Evolutionary conservation across 768 basidiomycete genomes (phyloP).

Genomic region (Daedalea quercina): DNA sequence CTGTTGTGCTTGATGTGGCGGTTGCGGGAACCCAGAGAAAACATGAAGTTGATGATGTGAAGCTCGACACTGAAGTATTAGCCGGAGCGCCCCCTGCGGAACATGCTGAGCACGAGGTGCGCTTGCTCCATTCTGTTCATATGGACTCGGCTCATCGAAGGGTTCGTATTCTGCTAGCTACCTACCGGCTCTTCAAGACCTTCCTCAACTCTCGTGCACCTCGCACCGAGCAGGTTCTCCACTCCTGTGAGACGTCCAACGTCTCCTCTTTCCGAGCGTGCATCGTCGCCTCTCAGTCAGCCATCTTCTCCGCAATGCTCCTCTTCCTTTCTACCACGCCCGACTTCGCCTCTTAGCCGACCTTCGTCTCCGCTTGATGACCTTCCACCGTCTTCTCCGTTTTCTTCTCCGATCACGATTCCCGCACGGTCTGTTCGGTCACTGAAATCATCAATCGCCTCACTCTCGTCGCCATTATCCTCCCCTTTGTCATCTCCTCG

Average conservation of each 20-base stretch:
- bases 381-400: not conserved
- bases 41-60: too few species aligned
- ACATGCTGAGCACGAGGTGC: too few species aligned
- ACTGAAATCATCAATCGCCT: not conserved
- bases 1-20: too few species aligned
- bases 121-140: too few species aligned
- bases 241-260: not conserved
- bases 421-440: not conserved
- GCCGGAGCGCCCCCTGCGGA: too few species aligned
- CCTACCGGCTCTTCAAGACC: too few species aligned
- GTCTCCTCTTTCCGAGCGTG: not conserved
- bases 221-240: not conserved
- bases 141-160: too few species aligned
- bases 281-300: not conserved
- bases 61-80: too few species aligned
- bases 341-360: not conserved
- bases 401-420: not conserved
- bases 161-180: too few species aligned
- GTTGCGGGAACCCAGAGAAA: too few species aligned
- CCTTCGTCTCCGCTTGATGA: not conserved
- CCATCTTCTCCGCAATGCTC: not conserved
- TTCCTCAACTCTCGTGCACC: too few species aligned
- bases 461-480: slow-evolving; percentile 12
- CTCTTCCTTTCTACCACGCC: not conserved
- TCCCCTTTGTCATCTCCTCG: not conserved